A percentile compares a stretch with the other conserved stretches of the same genome.
Evolutionary conservation across 768 basidiomycete genomes (phyloP).

Genomic region (Coprinellus micaceus): DNA sequence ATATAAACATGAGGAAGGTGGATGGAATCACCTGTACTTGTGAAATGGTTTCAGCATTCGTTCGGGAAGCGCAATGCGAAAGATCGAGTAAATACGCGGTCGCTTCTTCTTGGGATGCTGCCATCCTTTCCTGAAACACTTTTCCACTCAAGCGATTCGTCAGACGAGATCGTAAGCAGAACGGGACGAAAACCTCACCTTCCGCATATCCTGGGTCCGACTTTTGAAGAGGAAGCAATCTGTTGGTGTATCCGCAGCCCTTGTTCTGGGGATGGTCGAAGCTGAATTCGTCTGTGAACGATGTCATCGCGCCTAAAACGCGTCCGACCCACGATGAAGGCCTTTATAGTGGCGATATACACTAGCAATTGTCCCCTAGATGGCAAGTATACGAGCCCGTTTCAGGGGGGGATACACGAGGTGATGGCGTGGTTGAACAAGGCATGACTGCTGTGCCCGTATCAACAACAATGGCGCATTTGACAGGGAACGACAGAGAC

Average conservation of each 20-base stretch:
- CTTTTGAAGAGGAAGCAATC: constrained; percentile 38
- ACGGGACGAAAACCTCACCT: constrained; percentile 36
- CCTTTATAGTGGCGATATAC: too few species aligned
- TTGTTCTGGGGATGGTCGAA: constrained; percentile 42
- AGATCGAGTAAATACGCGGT: constrained; percentile 47
- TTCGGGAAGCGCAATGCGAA: constrained; percentile 48
- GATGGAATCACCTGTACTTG: constrained; percentile 38
- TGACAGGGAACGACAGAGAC: too few species aligned
- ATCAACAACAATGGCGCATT: too few species aligned
- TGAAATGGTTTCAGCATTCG: constrained; percentile 41
- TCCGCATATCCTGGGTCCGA: constrained; percentile 33
- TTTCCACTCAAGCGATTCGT: too few species aligned
- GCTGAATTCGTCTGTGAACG: constrained; percentile 36
- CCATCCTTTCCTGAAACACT: constrained; percentile 52
- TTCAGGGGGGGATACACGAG: too few species aligned
- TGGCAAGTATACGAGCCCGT: too few species aligned
- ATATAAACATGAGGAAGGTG: not conserved
- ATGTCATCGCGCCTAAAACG: constrained; percentile 17
- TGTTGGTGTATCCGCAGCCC: constrained; percentile 34
- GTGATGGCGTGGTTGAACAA: not conserved
- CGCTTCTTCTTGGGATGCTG: constrained; percentile 49
- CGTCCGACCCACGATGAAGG: not conserved
- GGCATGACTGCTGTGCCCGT: too few species aligned
- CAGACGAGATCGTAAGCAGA: too few species aligned
- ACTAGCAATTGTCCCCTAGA: too few species aligned